phyloP scores from a whole-genome alignment of 1,139 yeast genomes.

The Saccharomycopsis hybrid region DNA sequence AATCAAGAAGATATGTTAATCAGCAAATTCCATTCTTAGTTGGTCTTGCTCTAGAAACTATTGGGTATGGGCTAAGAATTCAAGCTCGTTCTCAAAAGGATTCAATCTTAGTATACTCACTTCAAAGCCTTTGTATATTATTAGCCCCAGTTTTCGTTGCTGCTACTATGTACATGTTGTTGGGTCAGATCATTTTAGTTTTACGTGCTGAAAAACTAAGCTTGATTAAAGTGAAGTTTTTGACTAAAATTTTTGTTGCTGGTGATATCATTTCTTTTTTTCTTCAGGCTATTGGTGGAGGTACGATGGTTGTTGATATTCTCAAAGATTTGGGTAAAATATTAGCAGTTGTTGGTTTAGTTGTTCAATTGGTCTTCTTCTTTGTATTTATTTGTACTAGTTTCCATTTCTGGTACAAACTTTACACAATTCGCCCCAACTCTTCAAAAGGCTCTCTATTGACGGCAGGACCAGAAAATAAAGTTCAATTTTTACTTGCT shows the following conservation, averaged over 20 bases:
- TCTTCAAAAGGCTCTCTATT: no score
- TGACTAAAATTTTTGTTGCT: conserved; percentile 36
- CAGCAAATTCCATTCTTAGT: no score
- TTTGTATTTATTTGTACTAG: conserved; percentile 1
- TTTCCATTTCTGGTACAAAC: no score
- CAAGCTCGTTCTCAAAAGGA: no score
- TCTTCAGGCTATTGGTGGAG: conserved; percentile 41
- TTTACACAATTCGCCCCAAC: no score
- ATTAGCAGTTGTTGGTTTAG: conserved; percentile 30
- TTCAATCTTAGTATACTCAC: no score
- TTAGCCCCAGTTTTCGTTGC: conserved; percentile 41
- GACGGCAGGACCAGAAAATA: no score
- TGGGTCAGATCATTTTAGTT: conserved; percentile 32
- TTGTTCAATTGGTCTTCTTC: conserved; percentile 13
- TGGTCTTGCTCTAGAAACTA: no score
- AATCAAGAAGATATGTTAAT: no score
- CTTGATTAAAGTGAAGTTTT: conserved; percentile 30
- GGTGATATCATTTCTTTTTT: conserved; percentile 40
- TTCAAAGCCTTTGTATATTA: conserved; percentile 33
- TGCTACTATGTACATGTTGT: conserved; percentile 40
- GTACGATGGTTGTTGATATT: conserved; percentile 28
- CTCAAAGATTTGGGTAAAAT: conserved; percentile 25
- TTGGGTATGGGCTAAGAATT: no score
- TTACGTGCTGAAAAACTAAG: conserved; percentile 29
- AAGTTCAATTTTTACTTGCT: conserved; percentile 24